phyloP scores from a whole-genome alignment of 495 filamentous ascomycete genomes.

The Letharia lupina region DNA sequence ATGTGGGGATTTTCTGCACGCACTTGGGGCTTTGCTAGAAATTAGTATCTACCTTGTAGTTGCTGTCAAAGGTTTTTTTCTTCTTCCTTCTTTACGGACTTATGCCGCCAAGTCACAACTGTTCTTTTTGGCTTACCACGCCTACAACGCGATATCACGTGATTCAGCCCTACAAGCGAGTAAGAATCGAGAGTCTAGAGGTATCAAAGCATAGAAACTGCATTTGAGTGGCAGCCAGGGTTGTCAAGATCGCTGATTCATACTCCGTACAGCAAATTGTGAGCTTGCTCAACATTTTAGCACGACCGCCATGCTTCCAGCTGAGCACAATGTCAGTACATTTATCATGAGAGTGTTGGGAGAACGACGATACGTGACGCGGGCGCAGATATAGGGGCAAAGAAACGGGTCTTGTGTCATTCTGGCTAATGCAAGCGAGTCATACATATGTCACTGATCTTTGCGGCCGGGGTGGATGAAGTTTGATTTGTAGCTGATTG shows the following conservation, averaged over 20 bases:
- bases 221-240: neutral
- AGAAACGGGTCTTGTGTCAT: neutral
- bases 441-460: neutral
- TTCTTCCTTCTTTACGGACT: too few species aligned
- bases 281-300: neutral
- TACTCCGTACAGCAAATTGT: neutral
- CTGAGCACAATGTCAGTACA: neutral
- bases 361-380: neutral
- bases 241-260: neutral
- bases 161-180: neutral
- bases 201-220: neutral
- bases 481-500: conserved; percentile 13
- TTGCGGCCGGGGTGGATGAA: neutral
- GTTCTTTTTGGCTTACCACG: neutral
- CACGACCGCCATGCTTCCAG: neutral
- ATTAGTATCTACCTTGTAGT: too few species aligned
- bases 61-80: neutral
- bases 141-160: neutral
- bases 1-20: neutral
- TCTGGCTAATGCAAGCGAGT: neutral
- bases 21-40: neutral
- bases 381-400: neutral
- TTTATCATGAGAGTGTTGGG: neutral
- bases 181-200: neutral
- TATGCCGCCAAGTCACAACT: too few species aligned